Evolutionary conservation across 1,284 basidiomycete species (phyloP).

Genomic region (Cystobasidium sp.): DNA sequence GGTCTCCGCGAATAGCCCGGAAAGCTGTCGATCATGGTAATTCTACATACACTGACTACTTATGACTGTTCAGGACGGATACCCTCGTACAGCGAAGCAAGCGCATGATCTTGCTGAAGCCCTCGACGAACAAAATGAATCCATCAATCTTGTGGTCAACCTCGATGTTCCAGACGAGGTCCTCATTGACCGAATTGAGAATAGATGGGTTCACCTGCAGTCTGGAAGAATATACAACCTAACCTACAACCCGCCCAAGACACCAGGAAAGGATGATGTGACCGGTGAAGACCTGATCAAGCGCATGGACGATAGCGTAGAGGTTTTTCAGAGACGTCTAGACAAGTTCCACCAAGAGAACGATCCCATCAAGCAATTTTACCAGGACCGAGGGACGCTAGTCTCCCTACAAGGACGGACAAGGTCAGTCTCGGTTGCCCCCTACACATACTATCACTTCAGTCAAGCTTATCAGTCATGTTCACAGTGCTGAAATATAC

Average conservation of each 20-base stretch:
- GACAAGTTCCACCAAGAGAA: slow-evolving; percentile 84
- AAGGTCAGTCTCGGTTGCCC: slow-evolving; percentile 10
- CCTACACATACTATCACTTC: too few relatives aligned
- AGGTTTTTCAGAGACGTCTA: slow-evolving; percentile 79
- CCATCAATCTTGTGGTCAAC: slow-evolving; percentile 83
- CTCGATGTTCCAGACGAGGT: slow-evolving; percentile 88
- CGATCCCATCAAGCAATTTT: slow-evolving; percentile 77
- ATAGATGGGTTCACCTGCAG: slow-evolving; percentile 83
- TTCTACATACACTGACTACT: background rate
- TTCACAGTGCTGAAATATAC: slow-evolving; percentile 35
- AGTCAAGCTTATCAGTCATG: background rate
- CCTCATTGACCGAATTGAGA: slow-evolving; percentile 83
- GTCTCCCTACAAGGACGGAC: slow-evolving; percentile 30
- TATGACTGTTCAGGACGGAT: slow-evolving; percentile 86
- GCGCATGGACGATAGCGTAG: slow-evolving; percentile 90
- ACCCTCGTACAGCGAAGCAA: slow-evolving; percentile 89
- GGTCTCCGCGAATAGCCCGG: too few relatives aligned
- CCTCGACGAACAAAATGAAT: slow-evolving; percentile 56
- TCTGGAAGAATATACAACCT: slow-evolving; percentile 94
- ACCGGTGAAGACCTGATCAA: slow-evolving; percentile 89
- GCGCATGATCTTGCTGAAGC: slow-evolving; percentile 75
- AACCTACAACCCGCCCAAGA: slow-evolving; percentile 79
- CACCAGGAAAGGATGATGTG: slow-evolving; percentile 83
- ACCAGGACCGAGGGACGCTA: slow-evolving; percentile 25
- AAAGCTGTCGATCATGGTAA: too few relatives aligned